These are phyloP conservation scores for Mycena polygramma DNA, from an alignment of 768 basidiomycete genomes.

Conservation along the genomic window DNA sequence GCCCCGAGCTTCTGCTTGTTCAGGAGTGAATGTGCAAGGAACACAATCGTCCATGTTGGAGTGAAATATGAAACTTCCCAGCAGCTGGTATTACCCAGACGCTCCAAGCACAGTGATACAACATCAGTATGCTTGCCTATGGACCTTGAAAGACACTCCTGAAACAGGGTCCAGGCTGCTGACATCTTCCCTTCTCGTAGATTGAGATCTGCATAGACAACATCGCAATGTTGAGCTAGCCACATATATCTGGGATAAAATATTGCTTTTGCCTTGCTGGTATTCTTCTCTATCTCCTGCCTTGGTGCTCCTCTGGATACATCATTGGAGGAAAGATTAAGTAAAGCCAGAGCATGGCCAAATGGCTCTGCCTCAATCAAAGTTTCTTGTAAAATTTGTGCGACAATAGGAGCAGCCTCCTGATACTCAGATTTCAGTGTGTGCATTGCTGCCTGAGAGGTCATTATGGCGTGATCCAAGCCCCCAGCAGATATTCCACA, in stretches of 20 bases:
- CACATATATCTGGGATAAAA: background rate
- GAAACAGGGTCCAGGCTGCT: background rate
- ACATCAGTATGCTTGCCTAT: background rate
- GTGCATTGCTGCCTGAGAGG: background rate
- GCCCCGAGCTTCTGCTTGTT: background rate
- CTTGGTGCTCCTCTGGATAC: background rate
- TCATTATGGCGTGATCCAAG: background rate
- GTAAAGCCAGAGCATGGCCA: background rate
- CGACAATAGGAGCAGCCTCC: background rate
- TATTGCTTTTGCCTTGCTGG: background rate
- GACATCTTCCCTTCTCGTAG: background rate
- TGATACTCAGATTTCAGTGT: background rate
- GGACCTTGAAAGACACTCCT: background rate
- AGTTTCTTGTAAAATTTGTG: background rate
- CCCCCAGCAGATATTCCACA: background rate
- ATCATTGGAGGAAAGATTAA: background rate
- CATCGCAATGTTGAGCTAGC: background rate
- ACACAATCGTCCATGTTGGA: background rate
- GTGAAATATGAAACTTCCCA: too few relatives aligned
- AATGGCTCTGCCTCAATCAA: background rate
- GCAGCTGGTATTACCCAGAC: background rate
- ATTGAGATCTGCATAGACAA: background rate
- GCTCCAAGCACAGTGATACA: background rate
- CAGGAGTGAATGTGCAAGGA: background rate
- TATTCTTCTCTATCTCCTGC: background rate